phyloP scores from a whole-genome alignment of 768 basidiomycete species.

The Kwoniella europaea region DNA sequence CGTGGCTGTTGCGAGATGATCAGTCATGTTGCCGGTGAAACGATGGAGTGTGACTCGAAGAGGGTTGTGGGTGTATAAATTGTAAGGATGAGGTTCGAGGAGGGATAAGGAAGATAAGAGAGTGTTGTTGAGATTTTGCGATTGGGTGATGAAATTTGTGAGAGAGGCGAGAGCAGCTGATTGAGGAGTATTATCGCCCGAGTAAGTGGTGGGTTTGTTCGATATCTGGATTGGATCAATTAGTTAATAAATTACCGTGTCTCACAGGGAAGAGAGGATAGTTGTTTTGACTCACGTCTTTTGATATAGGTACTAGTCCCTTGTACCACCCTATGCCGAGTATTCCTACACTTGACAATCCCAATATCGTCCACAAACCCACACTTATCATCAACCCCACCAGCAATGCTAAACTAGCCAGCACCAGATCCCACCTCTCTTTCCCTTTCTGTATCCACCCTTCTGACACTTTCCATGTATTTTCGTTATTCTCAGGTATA shows the following conservation, averaged over 20 bases:
- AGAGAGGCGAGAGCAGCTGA: conserved; percentile 12
- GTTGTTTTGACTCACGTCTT: neutral
- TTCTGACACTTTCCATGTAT: neutral
- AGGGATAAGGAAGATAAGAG: conserved; percentile 29
- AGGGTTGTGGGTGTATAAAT: conserved; percentile 9
- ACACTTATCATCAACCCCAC: conserved; percentile 18
- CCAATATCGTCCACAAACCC: conserved; percentile 15
- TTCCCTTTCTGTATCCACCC: conserved; percentile 5
- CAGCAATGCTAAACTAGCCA: conserved; percentile 26
- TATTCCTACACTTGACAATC: neutral
- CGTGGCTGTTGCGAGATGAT: conserved; percentile 42
- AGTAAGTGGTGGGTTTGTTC: neutral
- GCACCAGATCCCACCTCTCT: conserved; percentile 35
- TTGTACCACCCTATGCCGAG: neutral
- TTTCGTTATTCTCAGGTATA: neutral
- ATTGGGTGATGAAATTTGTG: conserved; percentile 28
- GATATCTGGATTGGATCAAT: neutral
- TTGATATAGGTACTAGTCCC: neutral
- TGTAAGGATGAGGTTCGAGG: conserved; percentile 22
- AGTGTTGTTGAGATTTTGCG: conserved; percentile 27
- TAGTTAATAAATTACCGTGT: neutral
- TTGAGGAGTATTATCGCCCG: neutral
- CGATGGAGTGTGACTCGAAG: conserved; percentile 44
- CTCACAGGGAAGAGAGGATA: neutral
- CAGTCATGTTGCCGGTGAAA: conserved; percentile 35